These are phyloP conservation scores for Alisma plantagoaquatica DNA, from an alignment of 106 monocot species.

Conservation along the genomic window DNA sequence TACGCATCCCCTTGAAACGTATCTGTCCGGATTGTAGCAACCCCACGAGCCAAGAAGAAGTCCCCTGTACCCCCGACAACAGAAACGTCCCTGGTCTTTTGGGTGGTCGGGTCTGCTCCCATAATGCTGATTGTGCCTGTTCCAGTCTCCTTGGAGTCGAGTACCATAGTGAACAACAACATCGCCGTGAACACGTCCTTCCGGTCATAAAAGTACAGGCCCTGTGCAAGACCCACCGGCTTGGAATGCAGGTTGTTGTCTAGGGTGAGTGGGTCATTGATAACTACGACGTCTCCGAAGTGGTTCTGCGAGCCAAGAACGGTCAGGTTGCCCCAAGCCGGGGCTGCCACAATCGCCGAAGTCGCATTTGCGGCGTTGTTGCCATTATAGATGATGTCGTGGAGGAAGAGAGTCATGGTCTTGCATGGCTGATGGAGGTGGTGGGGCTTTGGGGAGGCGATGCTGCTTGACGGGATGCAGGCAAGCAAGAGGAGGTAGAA, in stretches of 20 bases:
- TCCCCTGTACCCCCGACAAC: slow-evolving; percentile 60
- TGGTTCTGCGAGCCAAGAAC: background rate
- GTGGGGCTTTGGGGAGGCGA: background rate
- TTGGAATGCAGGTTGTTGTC: slow-evolving; percentile 43
- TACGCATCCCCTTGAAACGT: slow-evolving; percentile 45
- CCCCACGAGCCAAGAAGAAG: slow-evolving; percentile 46
- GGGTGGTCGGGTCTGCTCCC: slow-evolving; percentile 40
- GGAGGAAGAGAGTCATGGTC: slow-evolving; percentile 8
- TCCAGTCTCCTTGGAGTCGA: slow-evolving; percentile 34
- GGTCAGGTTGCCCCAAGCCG: slow-evolving; percentile 31
- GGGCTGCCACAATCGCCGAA: slow-evolving; percentile 37
- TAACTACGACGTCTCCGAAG: slow-evolving; percentile 23
- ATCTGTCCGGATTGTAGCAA: slow-evolving; percentile 39
- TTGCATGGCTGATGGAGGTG: slow-evolving; percentile 3
- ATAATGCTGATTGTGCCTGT: slow-evolving; percentile 33
- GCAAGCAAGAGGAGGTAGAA: background rate
- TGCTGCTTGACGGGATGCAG: background rate
- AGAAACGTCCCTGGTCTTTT: slow-evolving; percentile 37
- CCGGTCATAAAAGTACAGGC: slow-evolving; percentile 40
- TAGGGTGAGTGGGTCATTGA: slow-evolving; percentile 42
- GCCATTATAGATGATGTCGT: slow-evolving; percentile 22
- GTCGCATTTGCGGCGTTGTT: slow-evolving; percentile 26
- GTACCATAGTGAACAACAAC: slow-evolving; percentile 9
- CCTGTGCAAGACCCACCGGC: slow-evolving; percentile 40
- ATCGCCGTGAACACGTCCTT: slow-evolving; percentile 41